phyloP scores from a whole-genome alignment of 768 basidiomycete species.

The Leccinum fibrillosum region DNA sequence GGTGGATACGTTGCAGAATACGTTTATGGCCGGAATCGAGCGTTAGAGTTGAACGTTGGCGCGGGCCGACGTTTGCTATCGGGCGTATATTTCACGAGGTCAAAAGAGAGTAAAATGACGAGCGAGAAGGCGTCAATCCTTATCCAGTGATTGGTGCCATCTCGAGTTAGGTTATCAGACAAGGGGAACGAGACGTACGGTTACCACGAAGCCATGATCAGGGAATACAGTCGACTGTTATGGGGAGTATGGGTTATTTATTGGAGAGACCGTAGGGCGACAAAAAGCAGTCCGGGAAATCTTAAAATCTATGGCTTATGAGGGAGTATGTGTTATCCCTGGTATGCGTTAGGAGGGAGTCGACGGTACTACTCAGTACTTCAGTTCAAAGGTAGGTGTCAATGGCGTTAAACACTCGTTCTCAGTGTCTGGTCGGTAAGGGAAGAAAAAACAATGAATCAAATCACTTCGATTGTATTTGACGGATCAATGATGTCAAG shows the following conservation, averaged over 20 bases:
- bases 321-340: too few species aligned
- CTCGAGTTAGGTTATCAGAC: neutral
- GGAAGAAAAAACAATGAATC: neutral
- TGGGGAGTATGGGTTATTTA: too few species aligned
- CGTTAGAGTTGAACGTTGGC: neutral
- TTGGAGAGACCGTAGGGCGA: too few species aligned
- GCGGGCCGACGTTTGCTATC: neutral
- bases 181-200: neutral
- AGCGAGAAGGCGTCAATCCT: slow-evolving; percentile 21
- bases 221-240: too few species aligned
- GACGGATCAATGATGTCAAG: too few species aligned
- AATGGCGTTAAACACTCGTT: too few species aligned
- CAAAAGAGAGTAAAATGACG: neutral
- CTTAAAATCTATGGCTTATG: too few species aligned
- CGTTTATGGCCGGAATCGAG: slow-evolving; percentile 25
- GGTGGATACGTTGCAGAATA: slow-evolving; percentile 16
- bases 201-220: slow-evolving; percentile 12
- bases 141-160: neutral
- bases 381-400: too few species aligned
- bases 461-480: neutral
- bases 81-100: neutral
- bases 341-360: too few species aligned
- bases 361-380: too few species aligned
- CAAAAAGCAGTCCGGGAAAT: too few species aligned
- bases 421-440: neutral